Conservation (phyloP, 1,139 yeast genomes). For the Suhomyces chickasaworum region DNA sequence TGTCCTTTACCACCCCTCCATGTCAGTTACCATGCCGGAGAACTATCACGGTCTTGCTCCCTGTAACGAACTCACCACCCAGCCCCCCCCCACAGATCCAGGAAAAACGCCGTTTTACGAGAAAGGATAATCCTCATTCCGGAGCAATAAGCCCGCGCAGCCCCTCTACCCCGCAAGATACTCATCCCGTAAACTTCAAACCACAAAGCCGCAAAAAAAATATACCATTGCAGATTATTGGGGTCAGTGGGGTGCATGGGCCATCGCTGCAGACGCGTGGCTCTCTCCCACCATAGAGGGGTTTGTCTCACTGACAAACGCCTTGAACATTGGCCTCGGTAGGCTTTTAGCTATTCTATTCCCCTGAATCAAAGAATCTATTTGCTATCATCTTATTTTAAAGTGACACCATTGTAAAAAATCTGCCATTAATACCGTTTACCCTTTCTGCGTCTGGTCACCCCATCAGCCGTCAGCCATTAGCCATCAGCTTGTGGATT, state of each 20-base stretch:
- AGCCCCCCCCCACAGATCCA: background rate
- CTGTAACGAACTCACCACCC: background rate
- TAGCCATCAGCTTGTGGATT: no score
- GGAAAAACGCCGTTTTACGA: conserved; percentile 7
- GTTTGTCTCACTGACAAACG: background rate
- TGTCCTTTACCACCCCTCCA: background rate
- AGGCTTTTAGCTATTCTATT: background rate
- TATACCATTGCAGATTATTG: conserved; percentile 1
- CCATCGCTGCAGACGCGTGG: conserved; percentile 3
- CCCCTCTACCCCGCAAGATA: conserved; percentile 11
- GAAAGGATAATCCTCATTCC: conserved; percentile 2
- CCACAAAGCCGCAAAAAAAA: conserved; percentile 2
- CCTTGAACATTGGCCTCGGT: conserved; percentile 1
- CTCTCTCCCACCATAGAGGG: background rate
- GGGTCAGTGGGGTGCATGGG: conserved; percentile 9
- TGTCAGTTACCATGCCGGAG: background rate
- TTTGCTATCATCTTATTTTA: no score
- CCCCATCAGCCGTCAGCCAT: no score
- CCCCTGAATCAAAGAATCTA: no score
- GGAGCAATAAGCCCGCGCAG: conserved; percentile 3
- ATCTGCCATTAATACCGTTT: no score
- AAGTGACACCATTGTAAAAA: no score
- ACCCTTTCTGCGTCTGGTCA: no score
- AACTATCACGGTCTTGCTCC: background rate
- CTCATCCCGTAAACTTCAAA: conserved; percentile 5